A percentile compares a stretch with the other conserved stretches of the same genome.
Conservation (phyloP, 2,329 filamentous ascomycete genomes). For the Plectosphaerella plurivora region DNA sequence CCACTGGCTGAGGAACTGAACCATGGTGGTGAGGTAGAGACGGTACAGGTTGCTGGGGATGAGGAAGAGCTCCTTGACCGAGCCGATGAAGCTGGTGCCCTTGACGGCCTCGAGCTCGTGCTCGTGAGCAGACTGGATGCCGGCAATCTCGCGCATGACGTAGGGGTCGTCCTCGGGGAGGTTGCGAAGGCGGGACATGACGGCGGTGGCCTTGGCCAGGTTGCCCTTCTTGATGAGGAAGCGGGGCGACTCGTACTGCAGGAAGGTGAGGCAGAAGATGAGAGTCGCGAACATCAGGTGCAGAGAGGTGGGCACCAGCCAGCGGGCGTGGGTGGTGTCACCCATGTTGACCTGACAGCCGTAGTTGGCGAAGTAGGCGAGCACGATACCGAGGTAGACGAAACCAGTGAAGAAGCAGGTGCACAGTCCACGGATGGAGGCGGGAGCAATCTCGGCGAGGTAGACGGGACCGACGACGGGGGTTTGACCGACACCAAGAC, state of each 20-base stretch:
- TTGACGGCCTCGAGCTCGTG: slow-evolving; percentile 68
- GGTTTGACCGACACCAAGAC: slow-evolving; percentile 62
- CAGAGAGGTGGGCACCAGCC: slow-evolving; percentile 67
- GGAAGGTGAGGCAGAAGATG: slow-evolving; percentile 65
- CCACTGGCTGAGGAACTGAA: slow-evolving; percentile 72
- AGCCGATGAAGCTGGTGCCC: slow-evolving; percentile 59
- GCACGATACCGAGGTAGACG: slow-evolving; percentile 73
- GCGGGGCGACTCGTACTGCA: slow-evolving; percentile 66
- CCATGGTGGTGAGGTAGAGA: slow-evolving; percentile 62
- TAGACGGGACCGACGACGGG: slow-evolving; percentile 67
- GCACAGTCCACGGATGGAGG: slow-evolving; percentile 66
- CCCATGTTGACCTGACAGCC: slow-evolving; percentile 48
- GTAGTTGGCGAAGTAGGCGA: slow-evolving; percentile 74
- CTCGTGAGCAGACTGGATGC: slow-evolving; percentile 62
- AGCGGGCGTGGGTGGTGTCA: slow-evolving; percentile 40
- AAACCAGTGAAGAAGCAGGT: slow-evolving; percentile 50
- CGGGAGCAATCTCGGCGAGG: slow-evolving; percentile 67
- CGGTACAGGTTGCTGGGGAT: slow-evolving; percentile 68
- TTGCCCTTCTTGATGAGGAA: slow-evolving; percentile 64
- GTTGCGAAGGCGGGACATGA: slow-evolving; percentile 54
- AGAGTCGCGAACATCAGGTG: slow-evolving; percentile 74
- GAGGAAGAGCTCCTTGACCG: slow-evolving; percentile 64
- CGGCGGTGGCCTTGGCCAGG: slow-evolving; percentile 50
- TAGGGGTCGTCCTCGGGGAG: slow-evolving; percentile 57
- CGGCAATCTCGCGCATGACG: slow-evolving; percentile 55